phyloP scores from a whole-genome alignment of 2,329 filamentous ascomycete species.

The Zymoseptoria pseudotritici region DNA sequence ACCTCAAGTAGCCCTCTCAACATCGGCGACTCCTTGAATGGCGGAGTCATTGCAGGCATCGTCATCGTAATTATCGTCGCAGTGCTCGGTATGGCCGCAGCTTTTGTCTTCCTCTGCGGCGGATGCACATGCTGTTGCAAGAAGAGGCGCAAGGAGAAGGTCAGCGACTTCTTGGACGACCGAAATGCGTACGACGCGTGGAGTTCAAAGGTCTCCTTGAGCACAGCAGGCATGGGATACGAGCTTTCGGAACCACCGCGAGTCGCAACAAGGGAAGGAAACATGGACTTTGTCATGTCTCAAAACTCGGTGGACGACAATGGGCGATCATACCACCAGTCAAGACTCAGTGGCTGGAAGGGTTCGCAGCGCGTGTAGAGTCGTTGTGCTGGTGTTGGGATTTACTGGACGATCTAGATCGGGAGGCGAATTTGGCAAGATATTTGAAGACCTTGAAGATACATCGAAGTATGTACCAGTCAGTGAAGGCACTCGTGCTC shows the following conservation, averaged over 20 bases:
- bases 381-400: not conserved
- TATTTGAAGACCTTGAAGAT: not conserved
- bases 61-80: not conserved
- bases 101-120: not conserved
- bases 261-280: not conserved
- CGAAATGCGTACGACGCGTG: not conserved
- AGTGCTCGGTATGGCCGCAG: not conserved
- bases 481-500: not conserved
- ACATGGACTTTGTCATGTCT: slow-evolving; percentile 2
- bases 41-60: not conserved
- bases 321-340: not conserved
- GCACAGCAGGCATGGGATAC: not conserved
- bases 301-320: not conserved
- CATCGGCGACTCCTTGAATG: not conserved
- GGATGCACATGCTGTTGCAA: not conserved
- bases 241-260: not conserved
- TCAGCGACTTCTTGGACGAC: not conserved
- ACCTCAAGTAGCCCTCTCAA: not conserved
- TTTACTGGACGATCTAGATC: not conserved
- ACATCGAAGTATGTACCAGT: not conserved
- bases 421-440: not conserved
- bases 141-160: not conserved
- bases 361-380: not conserved
- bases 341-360: not conserved
- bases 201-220: not conserved